Base-by-base conservation (phyloP, 106 monocot genomes). In the Acanthochlamys bracteata region DNA sequence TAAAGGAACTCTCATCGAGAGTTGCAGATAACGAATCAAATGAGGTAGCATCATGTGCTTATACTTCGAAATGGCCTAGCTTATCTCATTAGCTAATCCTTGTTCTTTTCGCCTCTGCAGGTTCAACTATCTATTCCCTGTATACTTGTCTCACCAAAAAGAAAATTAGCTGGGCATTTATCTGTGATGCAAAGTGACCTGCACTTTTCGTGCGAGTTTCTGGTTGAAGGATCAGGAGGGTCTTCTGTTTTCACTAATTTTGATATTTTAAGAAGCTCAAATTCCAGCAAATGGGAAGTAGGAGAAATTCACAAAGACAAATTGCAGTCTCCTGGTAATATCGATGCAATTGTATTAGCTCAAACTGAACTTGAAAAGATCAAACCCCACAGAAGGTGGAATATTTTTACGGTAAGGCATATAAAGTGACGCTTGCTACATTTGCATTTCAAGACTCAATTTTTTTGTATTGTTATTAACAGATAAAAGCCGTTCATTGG, bases 401-500 rank as follows among this genome's bases (percentile, higher is more conserved):
- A 83, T 71, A 56, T 98, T 71, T 70, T 64, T 14, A 85, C 74
- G 80, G 96, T 95, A 57, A 33, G 4, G 43, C 13, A 13, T 45
- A 45, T 13, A 53, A 4, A 46, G 11, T 55, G 24, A 56, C 60
- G 51, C 7, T 59, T 65, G 55, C 56, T 24, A 42, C 15, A 16
- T 67, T 57, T 59, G 11, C 51, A 15, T 25, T 67, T 68, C 22
- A 56, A 1, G 24, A 7, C 7, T 40, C 26, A 40, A 12, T 41
- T 13, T 45, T 60, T 61, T 71, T 20, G n/a, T n/a, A 16, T 41
- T 33, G 7, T 7, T 59, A 57, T 56, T 75, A 24, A 43, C 88
- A 98, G 98, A 80, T 98, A 76, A 98, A 88, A 78, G 73, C 88
- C 51, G 98, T 98, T 65, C 83, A 98, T 68, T 98, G 73, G 88